Base-by-base conservation (phyloP, 2,329 filamentous ascomycete genomes). In the Fusarium redolens region DNA sequence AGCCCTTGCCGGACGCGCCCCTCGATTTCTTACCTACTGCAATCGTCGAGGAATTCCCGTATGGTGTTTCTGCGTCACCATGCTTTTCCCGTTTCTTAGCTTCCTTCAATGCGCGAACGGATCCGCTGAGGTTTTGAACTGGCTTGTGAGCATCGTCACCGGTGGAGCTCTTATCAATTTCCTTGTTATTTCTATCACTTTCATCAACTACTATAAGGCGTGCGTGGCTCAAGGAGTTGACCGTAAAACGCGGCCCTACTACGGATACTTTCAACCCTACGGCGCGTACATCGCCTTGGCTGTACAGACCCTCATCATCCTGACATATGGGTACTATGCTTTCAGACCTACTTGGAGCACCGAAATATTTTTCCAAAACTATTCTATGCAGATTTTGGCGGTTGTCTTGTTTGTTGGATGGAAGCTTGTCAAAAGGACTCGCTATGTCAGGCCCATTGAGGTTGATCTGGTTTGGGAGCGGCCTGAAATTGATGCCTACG, bases 391-490 rank as follows among this genome's bases (percentile, higher is more conserved):
- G 56, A 79, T 89, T 28, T 76, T 90, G n/a, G 85, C 85, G 1
- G 82, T 85, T 10, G 76, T 89, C 31, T 80, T 89, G 38, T 92
- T 86, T 76, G 56, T 84, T 18, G 83, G 84, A 70, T 93, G 89
- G 89, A 93, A 93, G 81, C 7, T 92, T 5, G 18, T 89, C 77
- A 89, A 90, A 81, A 84, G 82, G 61, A 92, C 90, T 4, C 85
- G 84, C 63, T 81, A 87, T 35, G 82, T 90, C 18, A 81, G 81
- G 6, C 81, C 90, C 0, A 77, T 83, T 10, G 86, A 92, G 74
- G 85, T 85, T 7, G 89, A 91, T 73, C 82, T 91, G 11, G 81
- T 89, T 45, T 88, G 88, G 89, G 85, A 91, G 74, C 82, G 85
- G 38, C 88, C 88, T 22, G 77, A 83, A 28, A 88, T 91, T 60